Evolutionary conservation across 2,329 filamentous ascomycete genomes (phyloP).

Genomic region (Colletotrichum sp.): DNA sequence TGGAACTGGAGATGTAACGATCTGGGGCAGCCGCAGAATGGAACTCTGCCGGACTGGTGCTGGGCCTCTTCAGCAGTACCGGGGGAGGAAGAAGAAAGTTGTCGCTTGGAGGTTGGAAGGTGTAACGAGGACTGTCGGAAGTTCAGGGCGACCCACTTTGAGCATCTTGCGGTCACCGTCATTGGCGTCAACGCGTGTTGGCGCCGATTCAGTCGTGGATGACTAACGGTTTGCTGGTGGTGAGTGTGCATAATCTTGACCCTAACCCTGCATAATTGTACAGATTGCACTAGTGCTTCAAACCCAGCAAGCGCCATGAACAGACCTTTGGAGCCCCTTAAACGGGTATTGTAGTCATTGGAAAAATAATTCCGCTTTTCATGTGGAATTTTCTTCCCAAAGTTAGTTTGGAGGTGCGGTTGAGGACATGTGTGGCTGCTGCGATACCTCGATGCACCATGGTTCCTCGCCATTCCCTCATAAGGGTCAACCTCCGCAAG

Average conservation of each 20-base stretch:
- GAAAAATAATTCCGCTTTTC: neutral
- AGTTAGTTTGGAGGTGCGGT: neutral
- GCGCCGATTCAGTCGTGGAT: neutral
- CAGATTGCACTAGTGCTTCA: neutral
- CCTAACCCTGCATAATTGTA: slow-evolving; percentile 5
- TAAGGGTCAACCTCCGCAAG: neutral
- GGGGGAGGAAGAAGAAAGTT: neutral
- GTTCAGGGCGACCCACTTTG: neutral
- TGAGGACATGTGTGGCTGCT: neutral
- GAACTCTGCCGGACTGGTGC: neutral
- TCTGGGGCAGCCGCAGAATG: neutral
- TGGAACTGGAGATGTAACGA: neutral
- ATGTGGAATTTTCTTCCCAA: neutral
- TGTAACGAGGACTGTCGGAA: slow-evolving; percentile 11
- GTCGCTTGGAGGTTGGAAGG: neutral
- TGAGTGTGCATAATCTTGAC: neutral
- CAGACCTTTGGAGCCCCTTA: neutral
- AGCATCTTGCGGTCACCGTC: neutral
- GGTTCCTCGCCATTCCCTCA: accelerated
- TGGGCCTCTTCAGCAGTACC: neutral
- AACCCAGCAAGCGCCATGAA: neutral
- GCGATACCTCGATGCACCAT: neutral
- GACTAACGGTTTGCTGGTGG: neutral
- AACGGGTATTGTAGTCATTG: neutral
- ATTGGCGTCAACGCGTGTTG: neutral